These are phyloP conservation scores for Sugiyamaella novakii DNA, from an alignment of 1,139 yeast genomes.

Conservation along the genomic window DNA sequence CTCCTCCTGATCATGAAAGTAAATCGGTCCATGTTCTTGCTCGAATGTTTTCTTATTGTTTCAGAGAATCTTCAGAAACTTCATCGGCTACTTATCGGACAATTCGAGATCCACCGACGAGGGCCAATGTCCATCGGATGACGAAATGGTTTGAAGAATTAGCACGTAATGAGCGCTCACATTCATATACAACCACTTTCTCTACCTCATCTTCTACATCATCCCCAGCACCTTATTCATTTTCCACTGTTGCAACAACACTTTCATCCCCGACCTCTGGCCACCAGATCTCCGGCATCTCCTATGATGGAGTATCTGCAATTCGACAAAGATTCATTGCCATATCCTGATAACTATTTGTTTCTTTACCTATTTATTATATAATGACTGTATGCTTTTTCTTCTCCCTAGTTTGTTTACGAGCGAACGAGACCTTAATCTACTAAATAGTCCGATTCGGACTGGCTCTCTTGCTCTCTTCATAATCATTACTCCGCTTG, in stretches of 20 bases:
- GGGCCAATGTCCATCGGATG: slow-evolving; percentile 35
- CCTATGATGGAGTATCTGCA: slow-evolving; percentile 28
- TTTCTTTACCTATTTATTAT: slow-evolving; percentile 11
- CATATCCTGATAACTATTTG: slow-evolving; percentile 15
- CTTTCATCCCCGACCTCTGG: slow-evolving; percentile 14
- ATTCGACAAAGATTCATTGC: slow-evolving; percentile 30
- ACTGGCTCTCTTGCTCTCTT: too few species aligned
- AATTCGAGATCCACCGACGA: slow-evolving; percentile 31
- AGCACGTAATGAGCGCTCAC: slow-evolving; percentile 18
- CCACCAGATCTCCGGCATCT: slow-evolving; percentile 14
- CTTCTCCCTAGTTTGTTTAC: too few species aligned
- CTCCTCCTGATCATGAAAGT: slow-evolving; percentile 20
- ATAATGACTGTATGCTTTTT: not conserved
- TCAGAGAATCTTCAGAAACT: slow-evolving; percentile 13
- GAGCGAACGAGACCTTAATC: too few species aligned
- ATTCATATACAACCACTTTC: not conserved
- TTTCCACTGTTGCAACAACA: slow-evolving; percentile 16
- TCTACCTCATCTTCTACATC: slow-evolving; percentile 1
- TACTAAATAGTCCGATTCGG: too few species aligned
- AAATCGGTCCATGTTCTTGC: slow-evolving; percentile 33
- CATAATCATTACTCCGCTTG: too few species aligned
- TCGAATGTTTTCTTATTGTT: slow-evolving; percentile 35
- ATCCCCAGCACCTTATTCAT: slow-evolving; percentile 11
- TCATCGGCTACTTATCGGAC: slow-evolving; percentile 10
- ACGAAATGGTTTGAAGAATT: slow-evolving; percentile 31